Evolutionary conservation across 371 early-diverging fungal species (phyloP), one percentile per base, ranked within the genome.

Genomic region (Circinella umbellata): DNA sequence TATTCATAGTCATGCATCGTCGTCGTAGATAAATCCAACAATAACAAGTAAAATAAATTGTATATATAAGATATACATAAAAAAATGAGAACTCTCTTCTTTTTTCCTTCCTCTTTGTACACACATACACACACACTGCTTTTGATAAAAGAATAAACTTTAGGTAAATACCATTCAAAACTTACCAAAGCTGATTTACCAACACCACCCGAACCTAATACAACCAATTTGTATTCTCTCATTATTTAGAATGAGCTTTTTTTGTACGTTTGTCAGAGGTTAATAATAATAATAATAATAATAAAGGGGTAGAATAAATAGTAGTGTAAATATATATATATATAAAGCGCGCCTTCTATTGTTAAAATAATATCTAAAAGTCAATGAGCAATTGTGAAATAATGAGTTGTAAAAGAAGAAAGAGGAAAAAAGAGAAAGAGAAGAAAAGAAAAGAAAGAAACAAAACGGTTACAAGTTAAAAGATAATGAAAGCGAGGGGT

Each of bases 141-240:
- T 42, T 42, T 42, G 1, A 42, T 42, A 9, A 42, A 0, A 2
- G 3, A 9, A 9, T 3, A 9, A 6, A 3, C 1, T 42, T 9
- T 42, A 9, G 42, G 11, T 3, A 9, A 42, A 42, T 27, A 42
- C 3, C 11, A 42, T 9, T 6, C 8, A 51, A 15, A 18, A 73
- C 88, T 75, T 88, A 95, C 95, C 88, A 95, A 73, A 1, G 95
- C 94, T n/a, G 94, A 93, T 76, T 95, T 95, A 4, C 95, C 95
- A 66, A 95, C 95, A 86, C 94, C 95, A 49, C 94, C 95, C 18
- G 93, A 92, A 35, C 95, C 95, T n/a, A 95, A 79, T 38, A 95
- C 94, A 20, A 95, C 95, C 39, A 95, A 85, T 73, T 93, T 93
- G 82, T 93, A 94, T 82, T 95, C 95, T 78, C 84, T 81, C 88